These are phyloP conservation scores for Yamadazyma siamensis DNA, from an alignment of 1,139 yeast species.

Conservation along the genomic window DNA sequence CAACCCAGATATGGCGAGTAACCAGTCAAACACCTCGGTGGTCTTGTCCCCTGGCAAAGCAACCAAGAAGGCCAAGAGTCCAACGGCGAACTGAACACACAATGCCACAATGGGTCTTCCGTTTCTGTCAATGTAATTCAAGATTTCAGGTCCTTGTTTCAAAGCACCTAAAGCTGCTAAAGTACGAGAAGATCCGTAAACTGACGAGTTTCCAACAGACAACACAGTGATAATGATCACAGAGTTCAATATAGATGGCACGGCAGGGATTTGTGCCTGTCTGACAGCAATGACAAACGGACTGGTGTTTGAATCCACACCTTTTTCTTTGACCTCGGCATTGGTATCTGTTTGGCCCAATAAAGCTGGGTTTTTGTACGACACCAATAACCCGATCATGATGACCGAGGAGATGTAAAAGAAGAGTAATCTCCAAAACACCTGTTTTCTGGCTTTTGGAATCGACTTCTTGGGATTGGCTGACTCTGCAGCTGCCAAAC, in stretches of 20 bases:
- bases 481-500: slow-evolving; percentile 34
- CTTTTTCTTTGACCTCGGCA: slow-evolving; percentile 13
- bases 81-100: slow-evolving; percentile 41
- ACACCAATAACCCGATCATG: slow-evolving; percentile 31
- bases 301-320: slow-evolving; percentile 35
- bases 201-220: slow-evolving; percentile 35
- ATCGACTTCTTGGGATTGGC: slow-evolving; percentile 30
- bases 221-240: slow-evolving; percentile 30
- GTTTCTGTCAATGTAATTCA: slow-evolving; percentile 28
- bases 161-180: slow-evolving; percentile 34
- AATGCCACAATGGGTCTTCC: slow-evolving; percentile 37
- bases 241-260: slow-evolving; percentile 33
- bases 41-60: slow-evolving; percentile 26
- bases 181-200: slow-evolving; percentile 35
- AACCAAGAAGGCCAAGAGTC: slow-evolving; percentile 28
- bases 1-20: slow-evolving; percentile 40
- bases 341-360: slow-evolving; percentile 16
- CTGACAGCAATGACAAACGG: slow-evolving; percentile 41
- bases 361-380: slow-evolving; percentile 21
- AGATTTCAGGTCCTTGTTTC: slow-evolving; percentile 30
- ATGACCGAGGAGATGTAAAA: slow-evolving; percentile 28
- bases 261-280: slow-evolving; percentile 25
- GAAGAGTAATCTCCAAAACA: slow-evolving; percentile 31
- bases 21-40: slow-evolving; percentile 35
- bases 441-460: slow-evolving; percentile 34